Evolutionary conservation across 2,329 filamentous ascomycete species (phyloP), one percentile per base, ranked within the genome.

Genomic region (Trichoderma koningii): DNA sequence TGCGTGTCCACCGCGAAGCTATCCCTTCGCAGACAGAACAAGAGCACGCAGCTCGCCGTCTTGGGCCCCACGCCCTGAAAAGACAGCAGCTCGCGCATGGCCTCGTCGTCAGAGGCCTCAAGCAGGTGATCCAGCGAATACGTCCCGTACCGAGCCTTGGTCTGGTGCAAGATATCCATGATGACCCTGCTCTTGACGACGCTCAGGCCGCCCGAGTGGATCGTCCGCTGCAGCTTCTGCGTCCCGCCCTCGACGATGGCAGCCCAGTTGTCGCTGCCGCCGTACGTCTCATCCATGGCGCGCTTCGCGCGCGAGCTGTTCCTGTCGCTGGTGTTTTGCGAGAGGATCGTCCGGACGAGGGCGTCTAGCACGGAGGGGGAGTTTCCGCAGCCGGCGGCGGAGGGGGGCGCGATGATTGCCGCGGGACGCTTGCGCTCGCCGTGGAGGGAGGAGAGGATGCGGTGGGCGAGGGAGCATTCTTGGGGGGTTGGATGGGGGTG

Each of bases 131-230:
- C 81, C 1, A 85, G 76, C 17, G 80, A 80, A 69, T 82, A 82
- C 1, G 21, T 51, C 4, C 79, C 80, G 70, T 81, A 74, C 34
- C 70, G 69, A 23, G 69, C 73, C 60, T 85, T 80, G 44, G 88
- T 89, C 71, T 91, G 87, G 55, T 83, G 78, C 70, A 94, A 78
- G 61, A 92, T 88, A 42, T 78, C 76, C 69, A 93, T 85, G 69
- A 94, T 91, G 69, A 88, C 86, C 65, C 85, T 87, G 71, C 87
- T 90, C 76, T 94, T 95, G n/a, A 85, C 81, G 42, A 84, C 83
- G 15, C 87, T 88, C 1, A 94, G 79, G 0, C 91, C 91, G 34
- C 91, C 91, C 26, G 82, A 82, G 73, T 87, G 86, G 71, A 93
- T 93, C 0, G 90, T 85, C 69, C 87, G 80, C 66, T 80, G 76